Percentiles rank a stretch among this genome's conserved stretches.
Evolutionary conservation across 2,329 filamentous ascomycete species (phyloP).

Genomic region (Paraconiothyrium sp.): DNA sequence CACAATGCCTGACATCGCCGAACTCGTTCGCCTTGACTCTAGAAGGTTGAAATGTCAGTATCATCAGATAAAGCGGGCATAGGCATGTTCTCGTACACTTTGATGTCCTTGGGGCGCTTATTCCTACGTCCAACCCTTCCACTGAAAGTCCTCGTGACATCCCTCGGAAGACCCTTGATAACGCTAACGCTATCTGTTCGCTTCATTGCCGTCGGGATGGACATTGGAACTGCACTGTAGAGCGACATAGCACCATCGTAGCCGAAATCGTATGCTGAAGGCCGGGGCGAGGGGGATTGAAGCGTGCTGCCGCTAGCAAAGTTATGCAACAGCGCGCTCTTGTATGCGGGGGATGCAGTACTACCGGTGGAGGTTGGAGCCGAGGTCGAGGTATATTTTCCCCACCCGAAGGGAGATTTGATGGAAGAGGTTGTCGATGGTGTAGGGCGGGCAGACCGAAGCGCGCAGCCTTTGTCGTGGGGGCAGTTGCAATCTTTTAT

Average conservation of each 20-base stretch:
- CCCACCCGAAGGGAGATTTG: not conserved
- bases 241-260: constrained; percentile 7
- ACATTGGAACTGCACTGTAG: not conserved
- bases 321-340: too few species aligned
- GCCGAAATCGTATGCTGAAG: constrained; percentile 1
- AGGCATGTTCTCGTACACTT: not conserved
- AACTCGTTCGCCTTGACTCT: not conserved
- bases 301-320: not conserved
- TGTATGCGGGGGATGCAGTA: not conserved
- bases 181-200: not conserved
- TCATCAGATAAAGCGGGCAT: not conserved
- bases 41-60: not conserved
- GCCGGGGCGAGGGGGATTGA: not conserved
- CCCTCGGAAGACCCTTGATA: not conserved
- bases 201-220: not conserved
- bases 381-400: not conserved
- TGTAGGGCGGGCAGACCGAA: not conserved
- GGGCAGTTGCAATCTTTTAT: not conserved
- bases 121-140: not conserved
- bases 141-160: not conserved
- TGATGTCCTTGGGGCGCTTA: not conserved
- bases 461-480: not conserved
- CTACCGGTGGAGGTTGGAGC: not conserved
- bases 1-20: not conserved
- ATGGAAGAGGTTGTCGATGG: not conserved